phyloP scores from a whole-genome alignment of 2,329 filamentous ascomycete species.

The Aspergillus novoparasiticus region DNA sequence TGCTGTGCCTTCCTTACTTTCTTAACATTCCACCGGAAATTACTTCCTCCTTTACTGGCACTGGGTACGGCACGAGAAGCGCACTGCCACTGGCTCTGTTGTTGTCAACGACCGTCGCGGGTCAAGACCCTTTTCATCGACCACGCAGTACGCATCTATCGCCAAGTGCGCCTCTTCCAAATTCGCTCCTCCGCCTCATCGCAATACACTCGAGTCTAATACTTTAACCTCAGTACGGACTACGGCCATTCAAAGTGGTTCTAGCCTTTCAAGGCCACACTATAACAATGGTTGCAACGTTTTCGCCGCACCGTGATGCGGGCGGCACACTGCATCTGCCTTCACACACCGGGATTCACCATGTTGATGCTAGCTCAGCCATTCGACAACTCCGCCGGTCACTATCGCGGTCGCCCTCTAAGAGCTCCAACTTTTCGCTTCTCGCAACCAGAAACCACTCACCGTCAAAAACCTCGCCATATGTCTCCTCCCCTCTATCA shows the following conservation, averaged over 20 bases:
- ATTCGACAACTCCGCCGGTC: conserved; percentile 84
- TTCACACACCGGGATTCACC: conserved; percentile 80
- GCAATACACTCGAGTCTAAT: not conserved
- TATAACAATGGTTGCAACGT: conserved; percentile 48
- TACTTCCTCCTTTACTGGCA: conserved; percentile 10
- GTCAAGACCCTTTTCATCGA: not conserved
- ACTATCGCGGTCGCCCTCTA: conserved; percentile 90
- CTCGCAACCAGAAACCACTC: conserved; percentile 53
- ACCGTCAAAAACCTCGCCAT: conserved; percentile 53
- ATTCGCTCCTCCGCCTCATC: conserved; percentile 4
- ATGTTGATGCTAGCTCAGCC: conserved; percentile 78
- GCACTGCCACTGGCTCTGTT: conserved; percentile 21
- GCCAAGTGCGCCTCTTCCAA: not conserved
- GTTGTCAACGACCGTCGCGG: conserved; percentile 17
- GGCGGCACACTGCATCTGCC: conserved; percentile 83
- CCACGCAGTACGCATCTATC: not conserved
- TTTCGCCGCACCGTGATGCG: conserved; percentile 52
- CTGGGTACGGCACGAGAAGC: conserved; percentile 18
- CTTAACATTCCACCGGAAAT: conserved; percentile 32
- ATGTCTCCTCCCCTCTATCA: conserved; percentile 58
- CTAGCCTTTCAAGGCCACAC: not conserved
- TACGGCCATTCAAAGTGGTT: not conserved
- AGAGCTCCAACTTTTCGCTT: conserved; percentile 69
- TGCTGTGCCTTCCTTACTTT: conserved; percentile 26
- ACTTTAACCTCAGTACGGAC: not conserved